phyloP scores from a whole-genome alignment of 768 basidiomycete genomes.

The Mycena maculata region DNA sequence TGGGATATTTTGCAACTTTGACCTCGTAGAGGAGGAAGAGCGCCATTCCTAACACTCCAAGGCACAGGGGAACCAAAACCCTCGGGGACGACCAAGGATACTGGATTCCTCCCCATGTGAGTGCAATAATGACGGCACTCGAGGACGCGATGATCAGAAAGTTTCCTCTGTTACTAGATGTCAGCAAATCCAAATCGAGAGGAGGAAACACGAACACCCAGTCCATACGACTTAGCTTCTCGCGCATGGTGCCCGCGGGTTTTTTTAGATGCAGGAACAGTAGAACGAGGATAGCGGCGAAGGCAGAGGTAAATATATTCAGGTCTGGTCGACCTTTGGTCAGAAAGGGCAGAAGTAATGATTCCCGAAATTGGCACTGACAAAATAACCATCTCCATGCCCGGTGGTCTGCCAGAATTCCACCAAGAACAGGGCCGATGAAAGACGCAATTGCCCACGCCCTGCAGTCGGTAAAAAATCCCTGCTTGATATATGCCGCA shows the following conservation, averaged over 20 bases:
- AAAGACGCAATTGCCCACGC: constrained; percentile 49
- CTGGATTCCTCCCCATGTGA: constrained; percentile 61
- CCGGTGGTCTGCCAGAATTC: constrained; percentile 43
- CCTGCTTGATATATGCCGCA: not conserved
- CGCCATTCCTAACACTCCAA: constrained; percentile 53
- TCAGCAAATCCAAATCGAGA: not conserved
- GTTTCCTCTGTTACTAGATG: constrained; percentile 50
- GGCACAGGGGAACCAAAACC: constrained; percentile 55
- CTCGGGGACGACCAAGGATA: constrained; percentile 55
- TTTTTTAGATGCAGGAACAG: constrained; percentile 43
- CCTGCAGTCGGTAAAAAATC: constrained; percentile 9
- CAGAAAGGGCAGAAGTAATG: not conserved
- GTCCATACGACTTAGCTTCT: constrained; percentile 54
- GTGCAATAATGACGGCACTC: constrained; percentile 49
- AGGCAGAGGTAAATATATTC: not conserved
- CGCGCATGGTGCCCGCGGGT: constrained; percentile 46
- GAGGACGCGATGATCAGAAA: constrained; percentile 52
- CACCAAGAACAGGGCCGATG: constrained; percentile 52
- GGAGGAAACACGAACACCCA: constrained; percentile 51
- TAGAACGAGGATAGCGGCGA: not conserved
- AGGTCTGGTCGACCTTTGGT: not conserved
- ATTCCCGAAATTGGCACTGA: constrained; percentile 1
- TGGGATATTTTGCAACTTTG: constrained; percentile 40
- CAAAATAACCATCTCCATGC: constrained; percentile 58
- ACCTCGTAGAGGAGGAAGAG: constrained; percentile 56